Evolutionary conservation across 202 grass and related monocot genomes (phyloP), one percentile per base, ranked within the genome.

Genomic region (Brachypodium distachyon): DNA sequence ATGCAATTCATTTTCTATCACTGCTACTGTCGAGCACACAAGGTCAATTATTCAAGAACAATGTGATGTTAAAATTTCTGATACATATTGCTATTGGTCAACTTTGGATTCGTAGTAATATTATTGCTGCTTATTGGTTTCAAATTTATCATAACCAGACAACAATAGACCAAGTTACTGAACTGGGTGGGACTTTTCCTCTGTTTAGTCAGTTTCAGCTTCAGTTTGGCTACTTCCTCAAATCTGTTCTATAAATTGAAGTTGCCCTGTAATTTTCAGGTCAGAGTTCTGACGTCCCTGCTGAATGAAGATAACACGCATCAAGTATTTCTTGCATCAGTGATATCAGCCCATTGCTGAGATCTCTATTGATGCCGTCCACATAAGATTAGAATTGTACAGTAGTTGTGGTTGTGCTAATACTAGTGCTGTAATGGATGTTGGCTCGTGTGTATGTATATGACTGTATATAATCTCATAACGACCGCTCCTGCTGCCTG

Each of bases 321-420:
- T 22, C 4, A 50, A 84, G 40, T 54, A 85, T 88, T 79, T 72
- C 64, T 84, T 77, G 81, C 72, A 72, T 81, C 57, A 14, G 21
- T 81, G 72, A 72, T 76, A 66, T 61, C 81, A 88, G 81, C 77
- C 56, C 81, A 88, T 84, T 88, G 86, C 81, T 84, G 77, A 36
- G 55, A 66, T 76, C 76, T 33, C 32, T 50, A 5, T 32, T 42
- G 77, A 77, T 84, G 86, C 47, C 6, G 38, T 57, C 11, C 22
- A 34, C 56, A 37, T 88, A 88, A 80, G 70, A 88, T 88, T 88
- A 88, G 64, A 72, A 77, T 65, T 84, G 86, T 88, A 88, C 77
- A 88, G 86, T 77, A 43, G 31, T 61, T 51, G 61, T 80, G 54
- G 36, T 88, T 74, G 76, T 77, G 76, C 62, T 72, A 81, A 77